Evolutionary conservation across 768 basidiomycete genomes (phyloP).

Genomic region (Rhizopogon rudus): DNA sequence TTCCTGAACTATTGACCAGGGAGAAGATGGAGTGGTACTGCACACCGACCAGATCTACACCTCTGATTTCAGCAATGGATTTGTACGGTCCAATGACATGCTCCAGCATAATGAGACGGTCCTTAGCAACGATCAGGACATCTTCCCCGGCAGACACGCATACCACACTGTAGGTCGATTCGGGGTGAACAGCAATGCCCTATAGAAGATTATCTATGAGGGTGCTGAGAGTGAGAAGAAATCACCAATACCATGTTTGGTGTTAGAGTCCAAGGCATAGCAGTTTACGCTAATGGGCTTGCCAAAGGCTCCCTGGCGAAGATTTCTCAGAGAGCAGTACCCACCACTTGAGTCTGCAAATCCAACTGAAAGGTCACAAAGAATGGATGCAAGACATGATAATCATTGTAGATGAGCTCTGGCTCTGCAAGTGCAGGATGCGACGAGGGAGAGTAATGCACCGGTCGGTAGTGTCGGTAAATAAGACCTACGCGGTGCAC

Average conservation of each 20-base stretch:
- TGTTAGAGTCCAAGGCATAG: slow-evolving; percentile 95
- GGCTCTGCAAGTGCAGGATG: slow-evolving; percentile 93
- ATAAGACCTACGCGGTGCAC: slow-evolving; percentile 58
- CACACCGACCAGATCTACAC: slow-evolving; percentile 51
- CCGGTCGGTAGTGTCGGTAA: slow-evolving; percentile 82
- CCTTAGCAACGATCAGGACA: slow-evolving; percentile 45
- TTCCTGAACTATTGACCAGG: slow-evolving; percentile 9
- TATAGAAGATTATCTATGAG: slow-evolving; percentile 23
- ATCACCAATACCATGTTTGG: slow-evolving; percentile 77
- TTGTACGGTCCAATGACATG: slow-evolving; percentile 16
- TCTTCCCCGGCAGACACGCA: slow-evolving; percentile 21
- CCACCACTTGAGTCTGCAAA: slow-evolving; percentile 13
- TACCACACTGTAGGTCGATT: slow-evolving; percentile 64
- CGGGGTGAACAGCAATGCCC: slow-evolving; percentile 86
- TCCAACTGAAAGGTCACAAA: slow-evolving; percentile 79
- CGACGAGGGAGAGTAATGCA: slow-evolving; percentile 94
- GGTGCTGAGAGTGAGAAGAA: not conserved
- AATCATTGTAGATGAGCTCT: slow-evolving; percentile 85
- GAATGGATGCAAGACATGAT: slow-evolving; percentile 83
- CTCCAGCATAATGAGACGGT: slow-evolving; percentile 37
- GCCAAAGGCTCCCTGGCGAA: slow-evolving; percentile 30
- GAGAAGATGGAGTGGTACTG: slow-evolving; percentile 62
- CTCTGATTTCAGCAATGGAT: slow-evolving; percentile 17
- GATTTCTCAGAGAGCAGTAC: slow-evolving; percentile 24
- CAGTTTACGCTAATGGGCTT: slow-evolving; percentile 87